Conservation (phyloP, 768 basidiomycete genomes). For the Plicaturopsis crispa region DNA sequence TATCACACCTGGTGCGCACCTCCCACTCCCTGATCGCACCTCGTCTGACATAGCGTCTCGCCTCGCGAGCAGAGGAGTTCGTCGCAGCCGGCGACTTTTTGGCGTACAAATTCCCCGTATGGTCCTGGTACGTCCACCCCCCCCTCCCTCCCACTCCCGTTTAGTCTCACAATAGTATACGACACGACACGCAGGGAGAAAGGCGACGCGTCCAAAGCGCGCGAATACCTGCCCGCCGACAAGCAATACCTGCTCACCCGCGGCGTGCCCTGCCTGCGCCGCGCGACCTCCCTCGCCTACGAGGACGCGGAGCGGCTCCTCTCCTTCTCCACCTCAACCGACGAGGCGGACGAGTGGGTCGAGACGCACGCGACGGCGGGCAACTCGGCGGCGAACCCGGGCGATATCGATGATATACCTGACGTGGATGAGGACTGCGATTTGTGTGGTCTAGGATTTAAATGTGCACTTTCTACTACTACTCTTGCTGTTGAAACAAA, state of each 20-base stretch:
- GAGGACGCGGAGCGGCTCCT: slow-evolving; percentile 94
- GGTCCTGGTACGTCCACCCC: slow-evolving; percentile 95
- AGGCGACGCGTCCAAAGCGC: slow-evolving; percentile 76
- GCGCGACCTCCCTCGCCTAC: slow-evolving; percentile 88
- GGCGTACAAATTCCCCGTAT: slow-evolving; percentile 96
- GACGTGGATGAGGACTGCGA: slow-evolving; percentile 56
- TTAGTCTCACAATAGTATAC: slow-evolving; percentile 5
- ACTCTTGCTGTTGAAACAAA: no score
- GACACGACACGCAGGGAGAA: slow-evolving; percentile 95
- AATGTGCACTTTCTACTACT: no score
- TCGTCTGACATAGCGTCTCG: slow-evolving; percentile 11
- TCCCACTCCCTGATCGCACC: slow-evolving; percentile 2
- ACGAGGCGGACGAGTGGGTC: slow-evolving; percentile 89
- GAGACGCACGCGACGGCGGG: slow-evolving; percentile 83
- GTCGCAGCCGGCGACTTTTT: slow-evolving; percentile 97
- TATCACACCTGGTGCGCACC: slow-evolving; percentile 77
- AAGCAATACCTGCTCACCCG: slow-evolving; percentile 96
- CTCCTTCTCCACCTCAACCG: slow-evolving; percentile 54
- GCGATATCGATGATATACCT: slow-evolving; percentile 81
- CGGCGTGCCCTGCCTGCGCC: slow-evolving; percentile 93
- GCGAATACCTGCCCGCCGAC: slow-evolving; percentile 90
- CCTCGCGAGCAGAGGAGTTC: slow-evolving; percentile 96
- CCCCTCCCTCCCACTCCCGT: no score
- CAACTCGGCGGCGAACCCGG: slow-evolving; percentile 50
- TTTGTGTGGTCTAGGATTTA: no score